Conservation (phyloP, 805 yeast genomes). For the Wickerhamomyces canadensis region DNA sequence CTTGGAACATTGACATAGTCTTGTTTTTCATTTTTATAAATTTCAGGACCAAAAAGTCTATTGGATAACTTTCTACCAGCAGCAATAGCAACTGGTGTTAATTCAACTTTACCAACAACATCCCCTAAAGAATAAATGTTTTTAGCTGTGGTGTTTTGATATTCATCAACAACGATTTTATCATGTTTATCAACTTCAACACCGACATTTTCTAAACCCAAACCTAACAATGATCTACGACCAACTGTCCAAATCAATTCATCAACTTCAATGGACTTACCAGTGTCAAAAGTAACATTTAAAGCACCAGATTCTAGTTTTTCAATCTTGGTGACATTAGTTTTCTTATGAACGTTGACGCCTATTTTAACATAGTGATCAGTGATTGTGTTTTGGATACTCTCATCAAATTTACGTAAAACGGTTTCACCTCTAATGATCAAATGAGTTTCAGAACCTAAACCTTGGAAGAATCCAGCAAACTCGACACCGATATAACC, state of each 20-base stretch:
- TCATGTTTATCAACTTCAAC: slow-evolving; percentile 55
- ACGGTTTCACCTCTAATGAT: slow-evolving; percentile 90
- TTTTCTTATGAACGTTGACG: slow-evolving; percentile 67
- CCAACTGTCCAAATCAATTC: slow-evolving; percentile 92
- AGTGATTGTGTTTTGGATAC: slow-evolving; percentile 75
- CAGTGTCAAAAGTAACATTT: slow-evolving; percentile 38
- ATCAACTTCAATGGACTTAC: slow-evolving; percentile 57
- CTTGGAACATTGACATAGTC: slow-evolving; percentile 87
- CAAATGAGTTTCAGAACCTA: slow-evolving; percentile 82
- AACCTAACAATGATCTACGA: slow-evolving; percentile 66
- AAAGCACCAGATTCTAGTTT: slow-evolving; percentile 44
- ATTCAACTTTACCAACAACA: slow-evolving; percentile 85
- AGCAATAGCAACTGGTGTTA: slow-evolving; percentile 98
- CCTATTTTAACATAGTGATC: slow-evolving; percentile 79
- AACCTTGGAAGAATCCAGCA: slow-evolving; percentile 87
- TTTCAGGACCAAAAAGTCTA: slow-evolving; percentile 80
- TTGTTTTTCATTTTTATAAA: slow-evolving; percentile 67
- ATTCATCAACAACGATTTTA: slow-evolving; percentile 78
- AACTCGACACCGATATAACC: slow-evolving; percentile 97
- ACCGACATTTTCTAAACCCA: slow-evolving; percentile 75
- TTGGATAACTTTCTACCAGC: slow-evolving; percentile 93
- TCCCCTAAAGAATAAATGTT: slow-evolving; percentile 88
- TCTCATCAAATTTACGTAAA: slow-evolving; percentile 78
- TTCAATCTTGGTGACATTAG: slow-evolving; percentile 45
- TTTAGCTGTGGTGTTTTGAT: slow-evolving; percentile 70